phyloP scores from a whole-genome alignment of 2,329 filamentous ascomycete species.

The Sporothrix brunneoviolacea region DNA sequence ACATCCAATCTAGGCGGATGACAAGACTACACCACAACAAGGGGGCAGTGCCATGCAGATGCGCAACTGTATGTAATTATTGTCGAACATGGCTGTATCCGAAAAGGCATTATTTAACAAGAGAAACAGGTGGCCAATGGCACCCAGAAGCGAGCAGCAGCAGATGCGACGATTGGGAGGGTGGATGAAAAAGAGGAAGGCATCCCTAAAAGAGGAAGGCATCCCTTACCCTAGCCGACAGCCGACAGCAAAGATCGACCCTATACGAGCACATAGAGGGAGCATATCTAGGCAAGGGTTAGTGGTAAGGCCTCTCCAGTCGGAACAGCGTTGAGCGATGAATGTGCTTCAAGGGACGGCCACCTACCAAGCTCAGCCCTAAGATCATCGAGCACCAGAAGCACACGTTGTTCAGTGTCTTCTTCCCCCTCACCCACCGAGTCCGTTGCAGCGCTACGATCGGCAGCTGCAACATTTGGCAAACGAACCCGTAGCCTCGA shows the following conservation, averaged over 20 bases:
- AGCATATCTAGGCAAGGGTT: conserved; percentile 38
- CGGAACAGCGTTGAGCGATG: not conserved
- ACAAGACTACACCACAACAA: too few relatives aligned
- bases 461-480: conserved; percentile 94
- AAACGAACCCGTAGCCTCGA: conserved; percentile 84
- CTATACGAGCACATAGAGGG: conserved; percentile 46
- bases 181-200: too few relatives aligned
- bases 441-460: conserved; percentile 89
- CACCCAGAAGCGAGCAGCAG: too few relatives aligned
- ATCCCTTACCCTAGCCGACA: too few relatives aligned
- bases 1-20: too few relatives aligned
- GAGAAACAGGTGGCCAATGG: too few relatives aligned
- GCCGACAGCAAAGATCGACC: not conserved
- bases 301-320: not conserved
- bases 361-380: conserved; percentile 70
- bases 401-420: conserved; percentile 78
- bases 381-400: conserved; percentile 93
- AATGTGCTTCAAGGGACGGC: not conserved
- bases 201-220: too few relatives aligned
- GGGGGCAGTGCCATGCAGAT: too few relatives aligned
- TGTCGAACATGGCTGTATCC: too few relatives aligned
- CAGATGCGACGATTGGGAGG: too few relatives aligned
- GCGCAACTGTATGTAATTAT: too few relatives aligned
- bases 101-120: too few relatives aligned
- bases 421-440: conserved; percentile 63